Evolutionary conservation across 139 green algal species (phyloP).

Genomic region (Asterochloris sp.): DNA sequence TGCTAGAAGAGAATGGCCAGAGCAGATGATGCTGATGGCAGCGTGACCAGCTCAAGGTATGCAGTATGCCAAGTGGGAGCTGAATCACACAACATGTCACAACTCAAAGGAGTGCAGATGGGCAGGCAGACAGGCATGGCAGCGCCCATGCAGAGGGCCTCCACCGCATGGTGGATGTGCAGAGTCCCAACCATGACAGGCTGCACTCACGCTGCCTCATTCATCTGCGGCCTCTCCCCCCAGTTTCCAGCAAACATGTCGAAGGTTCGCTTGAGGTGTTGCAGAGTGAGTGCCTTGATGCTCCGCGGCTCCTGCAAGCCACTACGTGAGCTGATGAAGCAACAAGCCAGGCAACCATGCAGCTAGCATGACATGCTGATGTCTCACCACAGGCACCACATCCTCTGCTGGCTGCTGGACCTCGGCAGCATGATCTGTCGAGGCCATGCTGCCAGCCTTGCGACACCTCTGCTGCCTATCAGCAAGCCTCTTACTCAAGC

Average conservation of each 20-base stretch:
- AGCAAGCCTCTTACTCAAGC: too few species aligned
- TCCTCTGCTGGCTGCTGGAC: too few species aligned
- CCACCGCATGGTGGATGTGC: background rate
- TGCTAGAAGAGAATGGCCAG: too few species aligned
- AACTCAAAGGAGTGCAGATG: background rate
- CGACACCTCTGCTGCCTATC: too few species aligned
- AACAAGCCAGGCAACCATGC: too few species aligned
- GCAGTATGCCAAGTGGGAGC: background rate
- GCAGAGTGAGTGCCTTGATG: conserved; percentile 68
- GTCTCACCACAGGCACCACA: too few species aligned
- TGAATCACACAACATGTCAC: background rate
- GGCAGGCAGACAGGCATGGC: background rate
- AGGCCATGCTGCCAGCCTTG: too few species aligned
- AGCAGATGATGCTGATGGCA: too few species aligned
- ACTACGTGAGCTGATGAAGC: too few species aligned
- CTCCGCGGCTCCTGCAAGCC: conserved; percentile 57
- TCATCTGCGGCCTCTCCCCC: conserved; percentile 43
- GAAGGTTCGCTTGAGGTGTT: conserved; percentile 78
- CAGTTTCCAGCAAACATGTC: conserved; percentile 81
- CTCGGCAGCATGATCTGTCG: too few species aligned
- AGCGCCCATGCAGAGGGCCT: background rate
- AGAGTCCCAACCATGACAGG: background rate
- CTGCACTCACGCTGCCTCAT: conserved; percentile 55
- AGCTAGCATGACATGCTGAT: too few species aligned
- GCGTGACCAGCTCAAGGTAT: too few species aligned